Base-by-base conservation (phyloP, 768 basidiomycete species). In the Lactarius trivialis region DNA sequence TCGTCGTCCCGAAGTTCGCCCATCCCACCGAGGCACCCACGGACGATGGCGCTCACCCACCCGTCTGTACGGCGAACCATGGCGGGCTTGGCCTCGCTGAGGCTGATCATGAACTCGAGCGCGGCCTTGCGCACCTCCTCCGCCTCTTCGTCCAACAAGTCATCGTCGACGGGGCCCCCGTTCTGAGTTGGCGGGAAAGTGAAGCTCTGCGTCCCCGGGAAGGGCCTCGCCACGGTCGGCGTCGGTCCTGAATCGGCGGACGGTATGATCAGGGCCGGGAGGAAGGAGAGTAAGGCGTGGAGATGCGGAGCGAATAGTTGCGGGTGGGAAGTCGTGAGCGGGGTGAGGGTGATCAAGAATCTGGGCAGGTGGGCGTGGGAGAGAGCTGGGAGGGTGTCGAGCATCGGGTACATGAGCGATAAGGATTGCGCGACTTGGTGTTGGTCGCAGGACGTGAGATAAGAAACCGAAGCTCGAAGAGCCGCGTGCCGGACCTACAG, bases 21-120 rank as follows among this genome's bases (percentile, higher is more conserved):
- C 84, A 93, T 89, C 3, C 88, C 89, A 71, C 92, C 89, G 41
- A 92, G 70, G 73, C 89, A 91, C 8, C 87, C 87, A 2, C 88
- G 76, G 0, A 93, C 86, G 41, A 91, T 74, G 17, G 84, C 78
- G 8, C 77, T 78, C 1, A 85, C 83, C 90, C 90, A 93, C 0
- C 85, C 89, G 26, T 81, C 78, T 0, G 84, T 82, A 43, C 83
- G 79, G 66, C 80, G 78, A 7, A 87, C 88, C 82, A 91, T 86
- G 4, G 75, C 74, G 0, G 90, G 85, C 37, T 80, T 78, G 3
- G 89, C 82, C 72, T 95, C 92, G 32, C 81, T 84, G n/a, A 96
- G 73, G 14, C 82, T 84, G 58, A 94, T 78, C 83, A 95, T 86
- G 56, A 95, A 83, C 72, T 95, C 93, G 11, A 93, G 74, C 9